Conservation (phyloP, 345 rosid genomes). For the Aurinia saxatilis region DNA sequence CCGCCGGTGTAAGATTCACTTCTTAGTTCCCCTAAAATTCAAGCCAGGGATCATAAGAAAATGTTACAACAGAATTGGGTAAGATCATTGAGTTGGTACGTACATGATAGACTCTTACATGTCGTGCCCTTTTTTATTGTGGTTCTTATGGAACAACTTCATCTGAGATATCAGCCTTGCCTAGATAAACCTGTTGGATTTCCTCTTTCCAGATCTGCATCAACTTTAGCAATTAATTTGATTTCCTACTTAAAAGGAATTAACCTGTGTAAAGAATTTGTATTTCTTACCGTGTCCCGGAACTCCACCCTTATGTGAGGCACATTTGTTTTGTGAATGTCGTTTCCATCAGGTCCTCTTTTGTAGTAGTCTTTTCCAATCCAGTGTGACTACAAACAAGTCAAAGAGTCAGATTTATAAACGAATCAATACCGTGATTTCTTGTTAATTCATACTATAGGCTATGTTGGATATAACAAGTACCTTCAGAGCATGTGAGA, state of each 20-base stretch:
- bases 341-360: slow-evolving; percentile 94
- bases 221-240: background rate
- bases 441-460: background rate
- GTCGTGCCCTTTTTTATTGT: background rate
- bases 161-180: slow-evolving; percentile 45
- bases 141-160: slow-evolving; percentile 45
- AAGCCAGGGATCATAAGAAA: background rate
- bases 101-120: slow-evolving; percentile 4
- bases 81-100: background rate
- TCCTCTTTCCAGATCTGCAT: slow-evolving; percentile 93
- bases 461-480: background rate
- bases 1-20: background rate
- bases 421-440: background rate
- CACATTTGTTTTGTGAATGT: slow-evolving; percentile 86
- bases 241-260: background rate
- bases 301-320: slow-evolving; percentile 96
- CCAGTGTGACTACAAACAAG: slow-evolving; percentile 83
- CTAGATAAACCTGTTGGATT: slow-evolving; percentile 76
- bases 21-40: background rate
- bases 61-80: background rate
- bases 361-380: slow-evolving; percentile 86
- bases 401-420: background rate
- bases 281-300: slow-evolving; percentile 59
- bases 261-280: background rate
- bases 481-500: slow-evolving; percentile 98